Conservation (phyloP, 192 early-diverging fungal species). For the Rhizoclosmatium sp. region DNA sequence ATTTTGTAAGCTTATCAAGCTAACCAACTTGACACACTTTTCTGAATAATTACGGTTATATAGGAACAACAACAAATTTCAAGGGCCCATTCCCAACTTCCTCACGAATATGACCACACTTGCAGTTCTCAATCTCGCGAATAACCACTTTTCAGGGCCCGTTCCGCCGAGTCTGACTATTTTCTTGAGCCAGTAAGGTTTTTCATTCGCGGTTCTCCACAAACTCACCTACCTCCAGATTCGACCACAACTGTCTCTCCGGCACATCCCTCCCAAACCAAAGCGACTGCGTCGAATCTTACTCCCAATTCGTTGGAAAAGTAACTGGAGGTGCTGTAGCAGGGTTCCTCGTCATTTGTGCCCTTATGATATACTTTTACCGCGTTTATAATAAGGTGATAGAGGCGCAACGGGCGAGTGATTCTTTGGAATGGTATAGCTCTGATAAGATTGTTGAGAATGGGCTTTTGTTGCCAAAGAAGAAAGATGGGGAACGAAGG, state of each 20-base stretch:
- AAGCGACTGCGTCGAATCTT: neutral
- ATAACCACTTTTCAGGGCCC: neutral
- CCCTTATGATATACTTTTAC: neutral
- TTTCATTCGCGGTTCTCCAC: neutral
- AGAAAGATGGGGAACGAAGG: no score
- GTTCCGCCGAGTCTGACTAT: neutral
- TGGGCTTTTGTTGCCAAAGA: no score
- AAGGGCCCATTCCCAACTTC: neutral
- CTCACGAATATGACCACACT: neutral
- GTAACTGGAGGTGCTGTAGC: neutral
- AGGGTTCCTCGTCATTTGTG: neutral
- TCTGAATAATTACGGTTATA: neutral
- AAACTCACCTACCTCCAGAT: neutral
- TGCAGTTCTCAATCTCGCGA: neutral
- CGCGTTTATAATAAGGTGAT: neutral
- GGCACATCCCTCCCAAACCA: neutral
- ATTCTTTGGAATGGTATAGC: neutral
- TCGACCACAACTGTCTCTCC: conserved; percentile 2
- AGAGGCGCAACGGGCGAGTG: neutral
- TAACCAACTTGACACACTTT: neutral
- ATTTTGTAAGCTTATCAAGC: neutral
- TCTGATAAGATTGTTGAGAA: neutral
- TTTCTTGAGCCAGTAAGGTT: neutral
- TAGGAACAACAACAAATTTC: neutral
- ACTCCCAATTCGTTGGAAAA: neutral